Base-by-base conservation (phyloP, 352 stramenopile genomes). In the Globisporangium carolinianum region DNA sequence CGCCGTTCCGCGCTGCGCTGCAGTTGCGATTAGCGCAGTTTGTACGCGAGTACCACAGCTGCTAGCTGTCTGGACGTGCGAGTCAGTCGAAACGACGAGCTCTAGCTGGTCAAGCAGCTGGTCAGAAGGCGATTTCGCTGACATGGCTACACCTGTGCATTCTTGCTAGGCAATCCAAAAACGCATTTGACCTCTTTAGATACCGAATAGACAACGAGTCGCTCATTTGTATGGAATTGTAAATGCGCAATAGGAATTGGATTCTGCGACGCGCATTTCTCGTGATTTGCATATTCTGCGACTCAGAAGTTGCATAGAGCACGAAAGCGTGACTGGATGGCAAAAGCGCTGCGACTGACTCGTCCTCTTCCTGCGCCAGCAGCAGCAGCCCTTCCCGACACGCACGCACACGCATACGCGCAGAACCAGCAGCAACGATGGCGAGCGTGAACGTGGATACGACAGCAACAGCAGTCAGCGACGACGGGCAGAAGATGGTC, bases 21-120 rank as follows among this genome's bases (percentile, higher is more conserved):
- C 66, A 66, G 24, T 37, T 63, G 45, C 66, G 80, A 53, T 61
- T 94, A 52, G 71, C 66, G 7, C 51, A 55, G 42, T 94, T 94
- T 62, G 82, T 92, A 17, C 60, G 73, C 42, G 80, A 91, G 57
- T 94, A 86, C 60, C 79, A 91, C 50, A 61, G 68, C 35, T 90
- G 90, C 59, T 94, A 77, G 73, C 11, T 24, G 24, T 17, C 4
- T 41, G 10, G 35, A n/a, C 12, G 39, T 43, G 39, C 11, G 39
- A 32, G 24, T 32, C 24, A 32, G 24, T 32, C 24, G 24, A 32
- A 32, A 32, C 24, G 39, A 43, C 7, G 11, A 47, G 42, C 42
- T 7, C 7, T 8, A 42, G 38, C 38, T 41, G 37, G 5, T 41
- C 10, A 46, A 46, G 14, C 2, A 32, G 24, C 24, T 32, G 24